These are phyloP conservation scores for Chrysanthemum lavandulifolium DNA, from an alignment of 129 eudicot species.

Conservation along the genomic window DNA sequence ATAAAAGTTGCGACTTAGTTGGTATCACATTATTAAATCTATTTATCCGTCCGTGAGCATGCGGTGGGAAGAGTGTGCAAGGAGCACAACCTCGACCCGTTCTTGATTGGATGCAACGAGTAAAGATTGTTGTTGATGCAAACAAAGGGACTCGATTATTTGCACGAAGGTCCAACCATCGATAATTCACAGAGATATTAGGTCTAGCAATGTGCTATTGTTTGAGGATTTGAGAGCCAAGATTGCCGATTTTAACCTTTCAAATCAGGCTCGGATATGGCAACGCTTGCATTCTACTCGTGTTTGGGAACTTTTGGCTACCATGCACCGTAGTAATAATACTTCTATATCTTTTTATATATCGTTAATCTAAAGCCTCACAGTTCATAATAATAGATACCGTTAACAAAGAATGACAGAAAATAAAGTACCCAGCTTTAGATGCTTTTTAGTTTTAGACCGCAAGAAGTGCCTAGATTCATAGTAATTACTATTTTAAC, in stretches of 20 bases:
- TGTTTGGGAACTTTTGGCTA: constrained; percentile 94
- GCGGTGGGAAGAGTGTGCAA: constrained; percentile 93
- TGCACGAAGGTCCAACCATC: constrained; percentile 91
- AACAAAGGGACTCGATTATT: constrained; percentile 89
- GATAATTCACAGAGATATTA: constrained; percentile 83
- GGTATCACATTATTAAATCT: background rate
- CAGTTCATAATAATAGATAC: too few species aligned
- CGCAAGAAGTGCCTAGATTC: background rate
- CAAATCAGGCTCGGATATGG: constrained; percentile 96
- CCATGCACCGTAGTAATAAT: constrained; percentile 92
- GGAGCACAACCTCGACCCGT: constrained; percentile 98
- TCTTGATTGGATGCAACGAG: constrained; percentile 95
- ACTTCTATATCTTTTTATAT: constrained; percentile 10
- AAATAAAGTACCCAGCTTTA: background rate
- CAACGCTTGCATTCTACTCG: constrained; percentile 97
- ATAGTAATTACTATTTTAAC: too few species aligned
- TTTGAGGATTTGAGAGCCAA: constrained; percentile 89
- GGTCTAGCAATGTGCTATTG: constrained; percentile 89
- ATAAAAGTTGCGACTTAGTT: background rate
- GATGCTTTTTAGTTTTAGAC: constrained; percentile 11
- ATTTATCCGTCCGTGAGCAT: background rate
- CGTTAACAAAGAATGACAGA: background rate
- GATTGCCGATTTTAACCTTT: constrained; percentile 89
- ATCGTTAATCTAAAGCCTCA: background rate
- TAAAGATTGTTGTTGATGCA: constrained; percentile 91